Evolutionary conservation across 2,329 filamentous ascomycete genomes (phyloP).

Genomic region (Colletotrichum sp.): DNA sequence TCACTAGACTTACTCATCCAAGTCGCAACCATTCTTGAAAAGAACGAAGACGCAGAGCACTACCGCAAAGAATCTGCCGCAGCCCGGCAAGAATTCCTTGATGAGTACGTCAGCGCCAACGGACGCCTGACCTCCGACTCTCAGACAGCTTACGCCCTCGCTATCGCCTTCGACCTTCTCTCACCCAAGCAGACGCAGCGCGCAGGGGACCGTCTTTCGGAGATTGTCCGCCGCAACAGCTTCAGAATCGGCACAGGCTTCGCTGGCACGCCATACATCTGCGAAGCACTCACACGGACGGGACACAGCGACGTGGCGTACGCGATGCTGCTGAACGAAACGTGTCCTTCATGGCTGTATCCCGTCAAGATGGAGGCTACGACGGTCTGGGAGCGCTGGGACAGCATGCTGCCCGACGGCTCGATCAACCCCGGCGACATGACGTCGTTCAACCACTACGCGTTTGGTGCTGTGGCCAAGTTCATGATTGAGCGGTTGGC

Average conservation of each 20-base stretch:
- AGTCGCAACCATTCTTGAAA: not conserved
- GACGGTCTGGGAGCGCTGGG: constrained; percentile 48
- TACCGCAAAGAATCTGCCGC: not conserved
- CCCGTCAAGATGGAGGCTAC: constrained; percentile 43
- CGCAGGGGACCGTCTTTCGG: not conserved
- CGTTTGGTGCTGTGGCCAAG: constrained; percentile 41
- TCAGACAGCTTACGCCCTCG: constrained; percentile 26
- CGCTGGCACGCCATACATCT: constrained; percentile 26
- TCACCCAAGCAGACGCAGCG: not conserved
- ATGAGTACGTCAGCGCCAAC: constrained; percentile 24
- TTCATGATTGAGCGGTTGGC: constrained; percentile 37
- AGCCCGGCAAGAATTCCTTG: constrained; percentile 22
- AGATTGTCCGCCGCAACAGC: not conserved
- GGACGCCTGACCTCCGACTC: constrained; percentile 22
- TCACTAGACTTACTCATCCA: not conserved
- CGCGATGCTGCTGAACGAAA: constrained; percentile 38
- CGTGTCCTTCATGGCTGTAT: constrained; percentile 42
- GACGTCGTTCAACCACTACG: constrained; percentile 49
- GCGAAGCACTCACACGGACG: constrained; percentile 16
- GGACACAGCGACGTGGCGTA: constrained; percentile 30
- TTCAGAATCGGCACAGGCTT: constrained; percentile 26
- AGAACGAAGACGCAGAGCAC: not conserved
- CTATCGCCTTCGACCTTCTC: constrained; percentile 24
- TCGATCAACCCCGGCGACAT: constrained; percentile 43
- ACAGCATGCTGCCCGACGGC: constrained; percentile 40